A percentile compares a stretch with the other conserved stretches of the same genome.
Evolutionary conservation across 805 yeast species (phyloP).

Genomic region (Candida koratica): DNA sequence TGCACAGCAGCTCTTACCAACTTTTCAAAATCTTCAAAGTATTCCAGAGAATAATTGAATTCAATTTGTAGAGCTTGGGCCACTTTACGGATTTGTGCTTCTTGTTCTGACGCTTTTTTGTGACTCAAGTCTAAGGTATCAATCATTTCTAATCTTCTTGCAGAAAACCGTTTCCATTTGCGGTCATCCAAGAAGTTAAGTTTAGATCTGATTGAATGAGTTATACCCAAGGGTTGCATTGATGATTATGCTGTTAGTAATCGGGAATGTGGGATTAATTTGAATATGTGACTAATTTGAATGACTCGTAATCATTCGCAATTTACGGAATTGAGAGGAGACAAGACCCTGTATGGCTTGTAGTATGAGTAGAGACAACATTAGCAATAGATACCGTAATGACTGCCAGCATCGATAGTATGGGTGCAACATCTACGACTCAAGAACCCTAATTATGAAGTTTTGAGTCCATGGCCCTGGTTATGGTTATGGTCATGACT

Average conservation of each 20-base stretch:
- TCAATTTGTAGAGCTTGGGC: slow-evolving; percentile 76
- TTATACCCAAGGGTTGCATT: slow-evolving; percentile 42
- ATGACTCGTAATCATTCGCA: slow-evolving; percentile 7
- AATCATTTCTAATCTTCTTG: slow-evolving; percentile 82
- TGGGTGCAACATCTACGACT: no score
- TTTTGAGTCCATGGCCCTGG: no score
- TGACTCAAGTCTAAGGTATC: slow-evolving; percentile 63
- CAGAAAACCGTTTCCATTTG: slow-evolving; percentile 87
- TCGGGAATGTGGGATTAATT: no score
- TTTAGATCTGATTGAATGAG: slow-evolving; percentile 54
- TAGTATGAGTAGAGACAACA: no score
- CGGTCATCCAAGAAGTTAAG: slow-evolving; percentile 77
- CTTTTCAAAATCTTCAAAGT: slow-evolving; percentile 75
- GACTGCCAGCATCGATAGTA: no score
- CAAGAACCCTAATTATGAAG: no score
- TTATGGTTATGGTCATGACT: no score
- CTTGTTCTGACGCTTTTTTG: slow-evolving; percentile 90
- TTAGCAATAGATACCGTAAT: no score
- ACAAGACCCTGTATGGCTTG: no score
- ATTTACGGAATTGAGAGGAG: no score
- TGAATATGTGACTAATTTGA: no score
- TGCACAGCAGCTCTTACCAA: slow-evolving; percentile 92
- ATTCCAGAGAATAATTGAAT: slow-evolving; percentile 60
- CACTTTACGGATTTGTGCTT: slow-evolving; percentile 70
- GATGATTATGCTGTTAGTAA: no score